A percentile compares a stretch with the other conserved stretches of the same genome.
Evolutionary conservation across 2,329 filamentous ascomycete genomes (phyloP).

Genomic region (Elsinoe perseae): DNA sequence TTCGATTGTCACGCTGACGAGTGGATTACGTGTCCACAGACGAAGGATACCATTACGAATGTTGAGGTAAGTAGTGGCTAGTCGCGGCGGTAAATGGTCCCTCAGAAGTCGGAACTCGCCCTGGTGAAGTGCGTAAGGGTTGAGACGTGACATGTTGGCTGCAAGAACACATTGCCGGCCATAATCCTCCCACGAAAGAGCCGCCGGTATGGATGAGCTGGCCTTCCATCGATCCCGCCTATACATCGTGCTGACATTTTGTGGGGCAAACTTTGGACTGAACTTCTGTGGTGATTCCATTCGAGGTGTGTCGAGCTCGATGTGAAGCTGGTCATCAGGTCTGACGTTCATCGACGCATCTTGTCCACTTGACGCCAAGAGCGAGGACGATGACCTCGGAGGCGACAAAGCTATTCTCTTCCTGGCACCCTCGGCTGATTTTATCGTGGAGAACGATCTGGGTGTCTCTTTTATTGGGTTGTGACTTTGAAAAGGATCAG

Average conservation of each 20-base stretch:
- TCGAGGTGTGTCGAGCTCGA: background rate
- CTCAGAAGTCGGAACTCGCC: slow-evolving; percentile 77
- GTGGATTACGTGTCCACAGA: slow-evolving; percentile 80
- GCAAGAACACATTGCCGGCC: slow-evolving; percentile 86
- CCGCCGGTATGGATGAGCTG: slow-evolving; percentile 68
- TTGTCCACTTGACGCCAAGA: background rate
- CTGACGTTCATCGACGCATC: background rate
- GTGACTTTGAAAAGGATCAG: slow-evolving; percentile 16
- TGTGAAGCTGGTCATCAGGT: background rate
- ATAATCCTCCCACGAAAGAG: slow-evolving; percentile 66
- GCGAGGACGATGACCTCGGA: background rate
- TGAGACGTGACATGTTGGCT: slow-evolving; percentile 80
- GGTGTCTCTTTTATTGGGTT: slow-evolving; percentile 15
- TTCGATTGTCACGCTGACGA: slow-evolving; percentile 69
- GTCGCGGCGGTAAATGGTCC: slow-evolving; percentile 72
- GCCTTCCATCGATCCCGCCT: slow-evolving; percentile 23
- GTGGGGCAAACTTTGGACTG: slow-evolving; percentile 1
- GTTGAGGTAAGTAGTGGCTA: slow-evolving; percentile 93
- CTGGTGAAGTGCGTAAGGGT: slow-evolving; percentile 78
- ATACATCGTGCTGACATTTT: slow-evolving; percentile 9
- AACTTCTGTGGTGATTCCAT: slow-evolving; percentile 10
- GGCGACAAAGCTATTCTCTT: slow-evolving; percentile 18
- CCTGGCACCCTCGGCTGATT: slow-evolving; percentile 2
- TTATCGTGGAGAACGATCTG: slow-evolving; percentile 12
- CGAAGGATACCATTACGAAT: slow-evolving; percentile 90